These are phyloP conservation scores for Eutrema yunnanense DNA, from an alignment of 345 rosid genomes.

Conservation along the genomic window DNA sequence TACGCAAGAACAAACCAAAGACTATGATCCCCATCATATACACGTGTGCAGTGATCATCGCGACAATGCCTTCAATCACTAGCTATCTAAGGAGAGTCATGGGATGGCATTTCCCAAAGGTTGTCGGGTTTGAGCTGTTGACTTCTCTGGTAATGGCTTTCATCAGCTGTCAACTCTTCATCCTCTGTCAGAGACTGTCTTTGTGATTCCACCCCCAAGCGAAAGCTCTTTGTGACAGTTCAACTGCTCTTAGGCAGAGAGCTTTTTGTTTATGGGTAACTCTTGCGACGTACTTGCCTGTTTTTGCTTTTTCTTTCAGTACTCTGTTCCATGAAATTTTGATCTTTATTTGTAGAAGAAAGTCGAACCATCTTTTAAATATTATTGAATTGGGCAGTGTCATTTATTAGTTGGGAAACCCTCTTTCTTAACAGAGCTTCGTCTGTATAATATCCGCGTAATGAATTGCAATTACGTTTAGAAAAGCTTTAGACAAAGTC, in stretches of 20 bases:
- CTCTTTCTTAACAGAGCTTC: no score
- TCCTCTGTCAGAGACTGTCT: slow-evolving; percentile 84
- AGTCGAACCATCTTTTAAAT: not conserved
- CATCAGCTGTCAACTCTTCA: slow-evolving; percentile 83
- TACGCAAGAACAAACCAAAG: slow-evolving; percentile 91
- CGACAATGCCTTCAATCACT: slow-evolving; percentile 94
- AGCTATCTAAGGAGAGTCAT: slow-evolving; percentile 78
- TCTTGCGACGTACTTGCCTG: not conserved
- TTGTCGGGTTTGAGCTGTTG: no score
- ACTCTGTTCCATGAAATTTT: not conserved
- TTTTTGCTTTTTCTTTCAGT: not conserved
- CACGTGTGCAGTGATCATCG: slow-evolving; percentile 75
- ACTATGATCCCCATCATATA: slow-evolving; percentile 85
- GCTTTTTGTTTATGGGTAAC: slow-evolving; percentile 9
- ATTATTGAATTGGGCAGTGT: not conserved
- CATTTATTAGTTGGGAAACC: no score
- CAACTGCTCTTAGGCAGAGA: slow-evolving; percentile 3
- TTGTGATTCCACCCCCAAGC: slow-evolving; percentile 30
- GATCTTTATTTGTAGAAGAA: slow-evolving; percentile 10
- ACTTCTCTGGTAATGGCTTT: slow-evolving; percentile 82
- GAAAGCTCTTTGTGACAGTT: slow-evolving; percentile 2
- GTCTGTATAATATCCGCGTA: not conserved
- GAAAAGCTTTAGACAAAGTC: not conserved
- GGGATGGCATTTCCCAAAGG: slow-evolving; percentile 91
- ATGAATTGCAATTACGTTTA: no score